A percentile compares a stretch with the other conserved stretches of the same genome.
Conservation (phyloP, 352 stramenopile genomes). For the Globisporangium alternatum region DNA sequence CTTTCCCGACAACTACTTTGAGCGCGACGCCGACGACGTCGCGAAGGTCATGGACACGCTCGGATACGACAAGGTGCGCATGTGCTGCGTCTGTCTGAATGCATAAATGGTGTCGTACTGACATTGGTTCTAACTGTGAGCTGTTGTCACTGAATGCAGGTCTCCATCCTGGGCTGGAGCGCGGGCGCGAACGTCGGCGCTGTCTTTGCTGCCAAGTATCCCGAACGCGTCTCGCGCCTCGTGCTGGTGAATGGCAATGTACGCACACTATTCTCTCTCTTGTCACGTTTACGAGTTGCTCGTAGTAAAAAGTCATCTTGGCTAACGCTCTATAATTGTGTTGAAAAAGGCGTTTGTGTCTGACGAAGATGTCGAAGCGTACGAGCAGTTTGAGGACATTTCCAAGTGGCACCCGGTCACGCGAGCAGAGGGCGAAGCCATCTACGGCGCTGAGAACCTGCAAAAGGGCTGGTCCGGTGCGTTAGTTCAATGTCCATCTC, state of each 20-base stretch:
- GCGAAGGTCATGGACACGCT: conserved; percentile 54
- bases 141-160: conserved; percentile 28
- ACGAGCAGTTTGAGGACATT: conserved; percentile 47
- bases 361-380: conserved; percentile 65
- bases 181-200: conserved; percentile 72
- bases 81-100: background rate
- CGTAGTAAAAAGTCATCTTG: background rate
- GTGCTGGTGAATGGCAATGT: conserved; percentile 83
- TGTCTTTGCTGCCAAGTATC: conserved; percentile 64
- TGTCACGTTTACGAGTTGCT: background rate
- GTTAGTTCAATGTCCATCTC: background rate
- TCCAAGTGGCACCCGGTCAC: conserved; percentile 48
- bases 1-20: conserved; percentile 54
- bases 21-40: conserved; percentile 73
- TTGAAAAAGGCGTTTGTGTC: conserved; percentile 64
- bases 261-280: conserved; percentile 9
- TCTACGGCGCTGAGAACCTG: conserved; percentile 50
- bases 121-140: background rate
- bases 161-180: conserved; percentile 73
- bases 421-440: conserved; percentile 42
- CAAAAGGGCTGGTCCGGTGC: conserved; percentile 54
- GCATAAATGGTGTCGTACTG: background rate
- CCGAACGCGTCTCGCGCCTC: conserved; percentile 63
- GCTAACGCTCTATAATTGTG: background rate
- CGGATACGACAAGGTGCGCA: conserved; percentile 45